Base-by-base conservation (phyloP, 768 basidiomycete species). In the Tylopilus subfusipes region DNA sequence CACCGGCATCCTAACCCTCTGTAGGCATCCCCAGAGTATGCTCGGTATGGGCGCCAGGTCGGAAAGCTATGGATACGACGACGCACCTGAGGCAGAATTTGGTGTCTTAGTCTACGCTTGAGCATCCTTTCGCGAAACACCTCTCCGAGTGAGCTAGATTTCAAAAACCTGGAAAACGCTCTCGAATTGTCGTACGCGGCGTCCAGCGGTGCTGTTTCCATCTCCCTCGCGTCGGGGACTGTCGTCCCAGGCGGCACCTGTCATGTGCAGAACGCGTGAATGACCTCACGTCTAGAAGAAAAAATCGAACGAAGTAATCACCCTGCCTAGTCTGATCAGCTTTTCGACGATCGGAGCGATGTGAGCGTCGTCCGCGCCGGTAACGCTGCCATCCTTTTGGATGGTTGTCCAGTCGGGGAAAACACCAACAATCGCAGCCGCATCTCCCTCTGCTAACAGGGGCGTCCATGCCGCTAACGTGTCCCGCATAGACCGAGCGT, bases 121-220 rank as follows among this genome's bases (percentile, higher is more conserved):
- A 62, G 62, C 48, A 2, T 64, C 22, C 31, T 36, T 44, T 64
- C 50, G 58, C 61, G 38, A 42, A 65, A 34, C 60, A 61, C 44
- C 5, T 55, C 34, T 13, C 62, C 38, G 4, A 74, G n/a, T 1
- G 62, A 54, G 40, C 64, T 51, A 10, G 59, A 52, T 27, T 64
- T 64, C 42, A 78, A 50, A 56, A 67, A 77, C 42, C 24, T 55
- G 1, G 60, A 46, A 56, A 79, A 78, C 0, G 72, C 57, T 34
- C 60, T 56, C 16, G 77, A 77, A 54, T 73, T 77, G 44, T 79
- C 76, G 46, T 78, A 73, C n/a, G 72, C 33, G 1, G 57, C 60
- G 16, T 69, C 55, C 10, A 68, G 48, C 34, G 44, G 36, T 27
- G 2, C 30, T 40, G 39, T 42, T 31, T 54, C 54, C 22, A 55